Evolutionary conservation across 352 stramenopile species (phyloP).

Genomic region (Pythium folliculosum): DNA sequence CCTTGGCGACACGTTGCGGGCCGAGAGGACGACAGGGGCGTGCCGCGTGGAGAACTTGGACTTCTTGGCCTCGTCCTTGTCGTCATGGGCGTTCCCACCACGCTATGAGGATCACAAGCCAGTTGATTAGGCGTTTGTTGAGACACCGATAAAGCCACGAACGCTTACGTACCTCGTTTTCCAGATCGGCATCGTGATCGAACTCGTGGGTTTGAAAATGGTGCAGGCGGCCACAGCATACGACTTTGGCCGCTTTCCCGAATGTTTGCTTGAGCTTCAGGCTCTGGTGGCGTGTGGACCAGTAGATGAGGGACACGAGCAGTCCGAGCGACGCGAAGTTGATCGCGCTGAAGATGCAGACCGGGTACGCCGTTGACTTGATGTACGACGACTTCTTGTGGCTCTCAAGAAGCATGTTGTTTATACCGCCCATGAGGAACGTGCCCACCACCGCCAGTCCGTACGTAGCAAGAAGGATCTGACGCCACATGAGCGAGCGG

Average conservation of each 20-base stretch:
- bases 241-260: constrained; percentile 1
- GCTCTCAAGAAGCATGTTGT: constrained; percentile 29
- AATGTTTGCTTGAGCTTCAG: constrained; percentile 4
- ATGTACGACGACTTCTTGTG: constrained; percentile 32
- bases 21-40: constrained; percentile 11
- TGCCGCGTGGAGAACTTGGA: constrained; percentile 14
- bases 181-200: not conserved
- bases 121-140: not conserved
- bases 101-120: not conserved
- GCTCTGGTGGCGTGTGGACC: constrained; percentile 27
- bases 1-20: constrained; percentile 25
- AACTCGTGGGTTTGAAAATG: not conserved
- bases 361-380: constrained; percentile 33
- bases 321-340: constrained; percentile 39
- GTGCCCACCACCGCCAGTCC: constrained; percentile 28
- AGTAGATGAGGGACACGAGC: constrained; percentile 38
- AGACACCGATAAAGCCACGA: too few species aligned
- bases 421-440: constrained; percentile 33
- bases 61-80: not conserved
- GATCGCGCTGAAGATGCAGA: constrained; percentile 38
- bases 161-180: constrained; percentile 6
- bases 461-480: constrained; percentile 32
- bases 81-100: not conserved
- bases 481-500: constrained; percentile 30
- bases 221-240: constrained; percentile 15